Base-by-base conservation (phyloP, 2,329 filamentous ascomycete species). In the Colletotrichum caudatum region DNA sequence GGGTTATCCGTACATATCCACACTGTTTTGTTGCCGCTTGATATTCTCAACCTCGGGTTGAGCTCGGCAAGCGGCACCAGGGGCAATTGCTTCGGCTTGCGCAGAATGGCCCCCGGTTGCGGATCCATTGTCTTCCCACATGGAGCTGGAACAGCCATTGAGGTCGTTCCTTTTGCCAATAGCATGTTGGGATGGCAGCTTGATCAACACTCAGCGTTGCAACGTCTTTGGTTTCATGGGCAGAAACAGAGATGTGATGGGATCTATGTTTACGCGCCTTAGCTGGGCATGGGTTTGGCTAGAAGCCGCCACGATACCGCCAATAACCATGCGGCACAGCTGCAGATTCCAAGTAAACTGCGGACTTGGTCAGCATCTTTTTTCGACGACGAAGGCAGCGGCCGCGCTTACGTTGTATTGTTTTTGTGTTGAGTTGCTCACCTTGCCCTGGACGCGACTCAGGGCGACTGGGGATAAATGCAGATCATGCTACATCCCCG, bases 1-100 rank as follows among this genome's bases (percentile, higher is more conserved):
- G 69, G 69, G 65, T 1, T 48, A 48, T 11, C n/a, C 46, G 11
- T 71, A 60, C 51, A 60, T 29, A 62, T 69, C 64, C 69, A 69
- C 69, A 23, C 46, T 39, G 46, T n/a, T 14, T 46, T 59, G 53
- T 60, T 23, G 65, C 64, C 44, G 20, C 44, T 54, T 26, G 37
- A 37, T n/a, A 59, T 64, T 18, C 37, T 18, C 39, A 54, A 53
- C 48, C 59, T 71, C 65, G 65, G 65, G 56, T 64, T 23, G 56
- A 68, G 41, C 39, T 41, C 14, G 39, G 39, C 39, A 41, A 41
- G 14, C 64, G 69, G 69, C 26, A 54, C 33, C 33, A 23, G 23
- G 57, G 18, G 35, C 50, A 62, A 51, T 26, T 41, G 39, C 51
- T 57, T 37, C 68, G 50, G 33, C 11, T 18, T 26, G 26, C 18